These are phyloP conservation scores for Dendrobium catenatum DNA, from an alignment of 106 monocot species.

Conservation along the genomic window DNA sequence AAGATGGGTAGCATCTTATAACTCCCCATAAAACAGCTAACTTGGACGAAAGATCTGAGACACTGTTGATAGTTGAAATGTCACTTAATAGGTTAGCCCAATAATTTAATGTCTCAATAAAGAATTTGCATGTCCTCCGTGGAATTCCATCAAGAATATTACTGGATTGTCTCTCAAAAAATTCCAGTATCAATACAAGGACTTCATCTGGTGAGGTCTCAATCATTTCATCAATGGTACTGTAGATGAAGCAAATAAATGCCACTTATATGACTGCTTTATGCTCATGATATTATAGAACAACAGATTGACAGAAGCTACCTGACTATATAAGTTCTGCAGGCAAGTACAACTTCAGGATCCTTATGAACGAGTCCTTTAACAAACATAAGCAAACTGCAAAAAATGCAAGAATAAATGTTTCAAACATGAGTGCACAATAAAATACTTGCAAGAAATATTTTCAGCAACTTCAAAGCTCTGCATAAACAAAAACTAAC, in stretches of 20 bases:
- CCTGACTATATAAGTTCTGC: slow-evolving; percentile 57
- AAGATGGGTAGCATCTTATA: slow-evolving; percentile 50
- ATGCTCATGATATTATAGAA: neutral
- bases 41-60: slow-evolving; percentile 20
- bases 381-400: slow-evolving; percentile 57
- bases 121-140: slow-evolving; percentile 36
- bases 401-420: slow-evolving; percentile 9
- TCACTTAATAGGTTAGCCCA: slow-evolving; percentile 41
- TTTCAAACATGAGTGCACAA: neutral
- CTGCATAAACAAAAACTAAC: slow-evolving; percentile 2
- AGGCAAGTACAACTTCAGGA: slow-evolving; percentile 30
- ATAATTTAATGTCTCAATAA: slow-evolving; percentile 35
- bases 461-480: neutral
- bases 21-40: slow-evolving; percentile 67
- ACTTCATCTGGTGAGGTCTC: slow-evolving; percentile 45
- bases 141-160: slow-evolving; percentile 20
- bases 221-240: slow-evolving; percentile 60
- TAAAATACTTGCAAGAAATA: neutral
- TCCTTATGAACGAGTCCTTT: slow-evolving; percentile 54
- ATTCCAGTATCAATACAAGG: slow-evolving; percentile 37
- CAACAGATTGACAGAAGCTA: slow-evolving; percentile 11
- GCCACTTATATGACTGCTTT: neutral
- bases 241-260: slow-evolving; percentile 17
- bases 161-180: slow-evolving; percentile 32
- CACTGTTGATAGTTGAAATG: neutral